phyloP scores from a whole-genome alignment of 2,329 filamentous ascomycete species.

The Aspergillus oerlinghausenensis region DNA sequence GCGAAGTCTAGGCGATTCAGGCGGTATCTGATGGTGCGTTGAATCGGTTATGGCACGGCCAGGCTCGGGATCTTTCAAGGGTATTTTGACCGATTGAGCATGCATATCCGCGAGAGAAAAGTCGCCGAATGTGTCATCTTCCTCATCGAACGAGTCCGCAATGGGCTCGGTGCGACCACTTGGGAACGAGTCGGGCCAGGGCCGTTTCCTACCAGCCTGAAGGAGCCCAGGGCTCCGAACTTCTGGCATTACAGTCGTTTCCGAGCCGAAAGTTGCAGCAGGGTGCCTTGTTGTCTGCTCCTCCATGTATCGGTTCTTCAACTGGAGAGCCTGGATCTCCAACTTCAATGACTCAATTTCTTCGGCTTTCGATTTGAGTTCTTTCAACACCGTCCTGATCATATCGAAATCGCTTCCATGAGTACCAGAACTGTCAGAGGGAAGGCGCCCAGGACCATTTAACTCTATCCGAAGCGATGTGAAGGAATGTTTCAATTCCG shows the following conservation, averaged over 20 bases:
- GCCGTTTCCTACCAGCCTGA: slow-evolving; percentile 29
- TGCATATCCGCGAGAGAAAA: slow-evolving; percentile 19
- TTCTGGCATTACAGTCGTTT: slow-evolving; percentile 19
- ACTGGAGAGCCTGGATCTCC: slow-evolving; percentile 35
- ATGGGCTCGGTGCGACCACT: slow-evolving; percentile 21
- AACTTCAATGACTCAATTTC: slow-evolving; percentile 36
- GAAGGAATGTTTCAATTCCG: slow-evolving; percentile 36
- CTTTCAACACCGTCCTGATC: slow-evolving; percentile 35
- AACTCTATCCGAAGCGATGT: slow-evolving; percentile 35
- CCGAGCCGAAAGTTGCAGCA: slow-evolving; percentile 4
- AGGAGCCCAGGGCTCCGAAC: slow-evolving; percentile 33
- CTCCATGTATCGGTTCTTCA: slow-evolving; percentile 32
- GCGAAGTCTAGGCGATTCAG: slow-evolving; percentile 10
- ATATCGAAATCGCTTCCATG: slow-evolving; percentile 30
- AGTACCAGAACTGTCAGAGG: slow-evolving; percentile 15
- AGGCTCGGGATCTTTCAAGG: slow-evolving; percentile 18
- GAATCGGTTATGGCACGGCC: slow-evolving; percentile 1
- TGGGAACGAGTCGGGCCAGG: slow-evolving; percentile 26
- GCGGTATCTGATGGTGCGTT: slow-evolving; percentile 2
- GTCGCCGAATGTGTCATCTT: slow-evolving; percentile 26
- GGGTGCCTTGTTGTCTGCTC: slow-evolving; percentile 19
- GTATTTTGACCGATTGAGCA: slow-evolving; percentile 20
- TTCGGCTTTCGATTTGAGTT: slow-evolving; percentile 36
- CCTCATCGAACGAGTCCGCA: slow-evolving; percentile 30
- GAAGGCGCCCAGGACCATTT: slow-evolving; percentile 24